Evolutionary conservation across 306 rosid species (phyloP), one percentile per base, ranked within the genome.

Genomic region (Vigna nakashimae): DNA sequence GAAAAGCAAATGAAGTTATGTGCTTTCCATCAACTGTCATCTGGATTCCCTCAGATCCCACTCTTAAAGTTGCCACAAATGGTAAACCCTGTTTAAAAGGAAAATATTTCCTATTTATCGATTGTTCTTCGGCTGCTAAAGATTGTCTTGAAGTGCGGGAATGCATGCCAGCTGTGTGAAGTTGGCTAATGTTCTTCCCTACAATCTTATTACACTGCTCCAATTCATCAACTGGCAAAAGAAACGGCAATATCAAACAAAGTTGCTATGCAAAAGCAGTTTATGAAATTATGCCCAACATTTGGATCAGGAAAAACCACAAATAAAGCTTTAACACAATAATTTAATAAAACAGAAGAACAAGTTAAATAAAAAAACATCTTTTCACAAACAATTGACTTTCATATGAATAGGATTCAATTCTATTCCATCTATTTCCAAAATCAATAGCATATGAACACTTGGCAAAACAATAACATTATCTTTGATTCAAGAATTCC

Each of bases 21-120:
- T 91, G 98, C 80, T 96, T 96, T 76, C 99, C 99, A 86, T 96
- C 99, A 81, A 96, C 96, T 20, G 99, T 96, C 99, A 91, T 91
- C 82, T 96, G 99, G 83, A 96, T 89, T 87, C 99, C 99, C 84
- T 93, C 99, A 52, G 89, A 84, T 70, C 99, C 99, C 71, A 91
- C 98, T 85, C 99, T 88, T 40, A 96, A 88, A 42, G 99, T 96
- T 53, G 99, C 99, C 59, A 90, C 99, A 84, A 91, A 96, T 38
- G 98, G 99, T 74, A 87, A 91, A 16, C 96, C 98, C 77, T 91
- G 97, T 87, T 91, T 90, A 75, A 96, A 96, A 58, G 99, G 99
- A 69, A 96, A 96, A 79, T 87, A 91, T 50, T 85, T 83, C 83
- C 81, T 91, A 66, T 87, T 62, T 69, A 84, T 85, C 34, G 89